Base-by-base conservation (phyloP, 2,329 filamentous ascomycete genomes). In the Scedosporium apiospermum region DNA sequence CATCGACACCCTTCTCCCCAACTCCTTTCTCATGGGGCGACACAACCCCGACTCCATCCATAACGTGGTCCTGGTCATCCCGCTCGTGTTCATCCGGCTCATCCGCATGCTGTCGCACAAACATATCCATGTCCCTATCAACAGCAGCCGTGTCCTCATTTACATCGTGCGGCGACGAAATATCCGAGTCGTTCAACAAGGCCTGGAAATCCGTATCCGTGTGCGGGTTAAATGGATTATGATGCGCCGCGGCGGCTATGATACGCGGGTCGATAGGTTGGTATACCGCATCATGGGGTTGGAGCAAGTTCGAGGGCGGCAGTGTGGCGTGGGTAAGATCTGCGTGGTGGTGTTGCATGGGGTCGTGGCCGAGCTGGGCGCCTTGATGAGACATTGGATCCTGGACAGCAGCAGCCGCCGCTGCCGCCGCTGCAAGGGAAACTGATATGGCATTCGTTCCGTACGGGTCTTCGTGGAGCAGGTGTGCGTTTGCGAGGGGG, bases 261-360 rank as follows among this genome's bases (percentile, higher is more conserved):
- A 85, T 84, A 66, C 82, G 81, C n/a, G 82, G 82, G 68, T 85
- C 82, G 70, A 85, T 84, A 27, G 82, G 82, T 61, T 83, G 80
- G 68, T 81, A 82, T 30, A 78, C 72, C 34, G 73, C 65, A 38
- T 68, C 64, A 38, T 67, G 68, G 27, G 67, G 64, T 58, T 70
- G 69, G 58, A 70, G 73, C 12, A 75, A 64, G 68, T 73, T 67
- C 64, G 71, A 68, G 57, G 74, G 71, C 57, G 77, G 73, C 16
- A 70, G 71, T 26, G 73, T 69, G 44, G 67, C 61, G 58, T 66
- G 65, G 49, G 70, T 69, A 1, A 62, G 61, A 38, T 46, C 34
- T 18, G 58, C 38, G 34, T 58, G 68, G 44, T 69, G 61, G 1
- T 65, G 65, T 60, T 63, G 69, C 68, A 59, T 67, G 62, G 14